phyloP scores from a whole-genome alignment of 495 filamentous ascomycete genomes.

The Xeromyces bisporus region DNA sequence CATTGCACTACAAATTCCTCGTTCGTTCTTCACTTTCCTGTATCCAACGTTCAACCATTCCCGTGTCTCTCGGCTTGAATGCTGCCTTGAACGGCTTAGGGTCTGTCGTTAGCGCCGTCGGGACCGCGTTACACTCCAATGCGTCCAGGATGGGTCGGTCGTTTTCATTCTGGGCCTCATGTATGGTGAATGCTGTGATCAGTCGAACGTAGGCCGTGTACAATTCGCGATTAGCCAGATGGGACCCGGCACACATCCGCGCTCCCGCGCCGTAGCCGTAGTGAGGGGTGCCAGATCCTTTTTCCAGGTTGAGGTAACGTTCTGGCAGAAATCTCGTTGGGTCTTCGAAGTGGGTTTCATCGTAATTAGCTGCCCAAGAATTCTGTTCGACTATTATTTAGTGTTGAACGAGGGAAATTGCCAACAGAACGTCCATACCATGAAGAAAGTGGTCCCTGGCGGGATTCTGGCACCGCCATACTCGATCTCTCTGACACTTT shows the following conservation, averaged over 20 bases:
- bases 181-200: constrained; percentile 46
- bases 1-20: constrained; percentile 19
- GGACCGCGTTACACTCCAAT: constrained; percentile 44
- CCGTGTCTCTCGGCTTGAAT: constrained; percentile 30
- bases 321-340: constrained; percentile 43
- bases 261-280: constrained; percentile 55
- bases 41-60: constrained; percentile 32
- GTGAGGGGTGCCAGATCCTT: constrained; percentile 46
- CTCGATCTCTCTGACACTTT: constrained; percentile 44
- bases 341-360: constrained; percentile 45
- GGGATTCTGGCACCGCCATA: constrained; percentile 44
- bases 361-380: constrained; percentile 54
- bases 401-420: not conserved
- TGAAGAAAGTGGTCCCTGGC: constrained; percentile 48
- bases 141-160: constrained; percentile 41
- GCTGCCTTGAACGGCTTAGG: constrained; percentile 52
- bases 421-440: constrained; percentile 23
- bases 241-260: constrained; percentile 58
- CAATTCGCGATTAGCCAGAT: constrained; percentile 49
- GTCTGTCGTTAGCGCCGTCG: constrained; percentile 51
- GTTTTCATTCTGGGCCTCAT: constrained; percentile 16
- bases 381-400: constrained; percentile 24
- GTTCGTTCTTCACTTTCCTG: constrained; percentile 40
- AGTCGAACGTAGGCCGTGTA: constrained; percentile 53
- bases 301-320: constrained; percentile 41